Base-by-base conservation (phyloP, 768 basidiomycete species). In the Symmetrospora coprosmae region DNA sequence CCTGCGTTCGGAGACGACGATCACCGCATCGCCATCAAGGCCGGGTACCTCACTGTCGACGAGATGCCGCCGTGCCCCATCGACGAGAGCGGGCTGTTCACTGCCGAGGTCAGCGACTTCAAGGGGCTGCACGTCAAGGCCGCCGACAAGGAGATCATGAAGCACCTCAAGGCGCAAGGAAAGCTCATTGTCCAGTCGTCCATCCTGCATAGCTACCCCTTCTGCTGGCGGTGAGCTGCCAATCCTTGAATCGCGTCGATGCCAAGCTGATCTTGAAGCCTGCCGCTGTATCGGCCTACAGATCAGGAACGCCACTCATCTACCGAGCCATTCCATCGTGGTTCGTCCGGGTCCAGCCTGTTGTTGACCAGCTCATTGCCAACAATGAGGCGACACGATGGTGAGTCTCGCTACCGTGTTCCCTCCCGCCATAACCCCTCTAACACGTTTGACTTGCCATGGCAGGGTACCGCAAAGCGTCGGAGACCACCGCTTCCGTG, bases 1-100 rank as follows among this genome's bases (percentile, higher is more conserved):
- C 94, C 94, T 2, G 91, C 85, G 0, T 97, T 94, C 69, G 94
- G 94, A 76, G 92, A 97, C 72, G 94, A 99, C 68, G 94, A 99
- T 79, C 87, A 96, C 73, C 86, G 94, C 52, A 81, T 99, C 67
- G 84, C 86, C 27, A 78, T 92, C 62, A 81, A 81, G 2, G 79
- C 92, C 68, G 86, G 84, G 19, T 80, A 96, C 51, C 72, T 97
- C n/a, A 77, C 77, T 25, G 76, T 80, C 0, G 91, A 92, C 43
- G 91, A 96, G 72, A 82, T 90, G 80, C 91, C 94, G 0, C 94
- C 94, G 0, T 94, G 90, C 71, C 94, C 94, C 38, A 79, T 99
- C 58, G 87, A 97, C 66, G 92, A 99, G 67, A 75, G 77, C 7
- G 89, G 91, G 7, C 77, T 78, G 63, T 99, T 91, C 74, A 92